A percentile compares a stretch with the other conserved stretches of the same genome.
phyloP scores from a whole-genome alignment of 306 rosid genomes.

The Abrus pulchellus region DNA sequence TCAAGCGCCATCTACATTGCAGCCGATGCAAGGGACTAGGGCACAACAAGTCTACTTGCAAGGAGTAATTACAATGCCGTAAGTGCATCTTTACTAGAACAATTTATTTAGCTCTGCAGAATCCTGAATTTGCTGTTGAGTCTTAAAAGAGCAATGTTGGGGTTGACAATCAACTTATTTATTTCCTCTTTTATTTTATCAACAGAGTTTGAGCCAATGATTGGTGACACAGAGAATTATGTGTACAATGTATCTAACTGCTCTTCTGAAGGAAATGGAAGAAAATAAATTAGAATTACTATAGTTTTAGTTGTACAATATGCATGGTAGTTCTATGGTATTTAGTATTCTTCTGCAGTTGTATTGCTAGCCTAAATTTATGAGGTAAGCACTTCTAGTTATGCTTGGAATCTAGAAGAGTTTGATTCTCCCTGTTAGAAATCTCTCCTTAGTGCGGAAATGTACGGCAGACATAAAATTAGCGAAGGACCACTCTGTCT shows the following conservation, averaged over 20 bases:
- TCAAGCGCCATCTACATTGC: constrained; percentile 92
- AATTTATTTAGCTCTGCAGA: background rate
- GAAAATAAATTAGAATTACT: background rate
- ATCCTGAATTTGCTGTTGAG: constrained; percentile 15
- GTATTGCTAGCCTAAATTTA: constrained; percentile 42
- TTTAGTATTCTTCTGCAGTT: constrained; percentile 42
- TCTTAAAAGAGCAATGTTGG: constrained; percentile 7
- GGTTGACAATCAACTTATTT: constrained; percentile 27
- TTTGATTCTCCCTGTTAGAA: background rate
- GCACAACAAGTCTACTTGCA: constrained; percentile 98
- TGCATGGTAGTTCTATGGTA: constrained; percentile 37
- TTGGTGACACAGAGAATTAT: constrained; percentile 40
- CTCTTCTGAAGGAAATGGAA: constrained; percentile 45
- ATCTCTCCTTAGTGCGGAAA: background rate
- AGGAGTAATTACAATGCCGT: constrained; percentile 59
- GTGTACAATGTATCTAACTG: constrained; percentile 53
- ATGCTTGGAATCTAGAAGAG: constrained; percentile 17
- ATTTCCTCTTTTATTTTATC: constrained; percentile 36
- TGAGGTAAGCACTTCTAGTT: constrained; percentile 28
- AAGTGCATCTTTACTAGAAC: constrained; percentile 45
- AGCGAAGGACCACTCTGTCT: background rate
- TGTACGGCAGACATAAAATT: background rate
- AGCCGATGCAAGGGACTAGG: constrained; percentile 96
- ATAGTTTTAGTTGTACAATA: constrained; percentile 36
- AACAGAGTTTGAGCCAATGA: constrained; percentile 54